Conservation (phyloP, 2,329 filamentous ascomycete species). For the Diplodia intermedia region DNA sequence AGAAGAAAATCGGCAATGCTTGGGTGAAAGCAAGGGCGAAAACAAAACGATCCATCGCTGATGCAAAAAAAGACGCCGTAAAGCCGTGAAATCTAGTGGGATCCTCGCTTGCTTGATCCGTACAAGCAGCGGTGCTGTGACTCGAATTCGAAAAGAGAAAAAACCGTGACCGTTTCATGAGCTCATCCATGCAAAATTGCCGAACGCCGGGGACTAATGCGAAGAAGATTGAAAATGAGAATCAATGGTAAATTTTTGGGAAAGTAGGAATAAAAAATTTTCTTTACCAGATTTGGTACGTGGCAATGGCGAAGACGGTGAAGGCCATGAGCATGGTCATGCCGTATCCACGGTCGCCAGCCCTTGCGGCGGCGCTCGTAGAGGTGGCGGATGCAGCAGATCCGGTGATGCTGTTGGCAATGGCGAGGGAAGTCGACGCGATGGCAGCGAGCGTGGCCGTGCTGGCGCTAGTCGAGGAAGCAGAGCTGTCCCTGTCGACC, state of each 20-base stretch:
- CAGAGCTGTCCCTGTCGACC: not conserved
- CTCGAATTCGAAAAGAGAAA: not conserved
- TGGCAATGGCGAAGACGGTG: conserved; percentile 17
- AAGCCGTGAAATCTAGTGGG: not conserved
- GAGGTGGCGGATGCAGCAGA: conserved; percentile 6
- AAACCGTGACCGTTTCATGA: conserved; percentile 9
- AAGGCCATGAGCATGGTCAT: conserved; percentile 24
- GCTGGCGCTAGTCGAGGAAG: not conserved
- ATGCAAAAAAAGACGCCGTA: conserved; percentile 11
- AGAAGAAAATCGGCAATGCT: conserved; percentile 1
- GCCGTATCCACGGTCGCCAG: conserved; percentile 1
- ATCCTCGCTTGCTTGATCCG: not conserved
- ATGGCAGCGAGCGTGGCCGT: conserved; percentile 20
- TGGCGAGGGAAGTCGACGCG: conserved; percentile 12
- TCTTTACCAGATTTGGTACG: conserved; percentile 24
- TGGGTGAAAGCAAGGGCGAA: not conserved
- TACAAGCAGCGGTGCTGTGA: not conserved
- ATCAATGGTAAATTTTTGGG: not conserved
- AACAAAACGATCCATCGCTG: conserved; percentile 4
- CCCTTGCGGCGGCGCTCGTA: conserved; percentile 1
- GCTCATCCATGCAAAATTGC: conserved; percentile 12
- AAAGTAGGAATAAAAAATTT: not conserved
- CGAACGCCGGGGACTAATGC: conserved; percentile 29
- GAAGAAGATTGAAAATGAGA: conserved; percentile 5
- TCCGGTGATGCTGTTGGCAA: conserved; percentile 18